These are phyloP conservation scores for Penicillium sp. DNA, from an alignment of 2,329 filamentous ascomycete genomes.

Conservation along the genomic window DNA sequence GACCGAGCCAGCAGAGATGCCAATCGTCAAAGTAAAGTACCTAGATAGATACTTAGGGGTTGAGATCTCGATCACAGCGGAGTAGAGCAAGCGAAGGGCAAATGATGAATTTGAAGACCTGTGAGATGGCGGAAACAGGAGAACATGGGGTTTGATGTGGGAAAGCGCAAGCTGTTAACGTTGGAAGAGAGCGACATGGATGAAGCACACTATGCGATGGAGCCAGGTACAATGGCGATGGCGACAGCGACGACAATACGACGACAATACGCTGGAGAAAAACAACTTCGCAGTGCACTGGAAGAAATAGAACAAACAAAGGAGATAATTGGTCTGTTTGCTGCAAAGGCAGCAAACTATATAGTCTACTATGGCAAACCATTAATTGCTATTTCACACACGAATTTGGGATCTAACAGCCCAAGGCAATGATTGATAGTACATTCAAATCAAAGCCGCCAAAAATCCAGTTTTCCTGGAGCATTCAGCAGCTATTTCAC, in stretches of 20 bases:
- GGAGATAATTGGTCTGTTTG: slow-evolving; percentile 23
- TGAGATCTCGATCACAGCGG: not conserved
- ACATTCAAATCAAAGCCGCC: slow-evolving; percentile 27
- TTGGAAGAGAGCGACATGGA: too few species aligned
- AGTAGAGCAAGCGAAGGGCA: not conserved
- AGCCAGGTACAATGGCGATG: not conserved
- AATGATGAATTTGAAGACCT: not conserved
- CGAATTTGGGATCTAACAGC: slow-evolving; percentile 27
- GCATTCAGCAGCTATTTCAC: slow-evolving; percentile 19
- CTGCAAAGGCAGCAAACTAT: slow-evolving; percentile 23
- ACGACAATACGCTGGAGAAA: too few species aligned
- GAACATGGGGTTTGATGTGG: not conserved
- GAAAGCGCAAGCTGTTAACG: not conserved
- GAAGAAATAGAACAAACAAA: slow-evolving; percentile 17
- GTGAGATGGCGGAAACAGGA: not conserved
- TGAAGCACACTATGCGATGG: not conserved
- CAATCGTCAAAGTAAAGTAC: not conserved
- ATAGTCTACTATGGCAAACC: slow-evolving; percentile 31
- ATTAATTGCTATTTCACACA: slow-evolving; percentile 33
- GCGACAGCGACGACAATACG: not conserved
- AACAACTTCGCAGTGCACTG: not conserved
- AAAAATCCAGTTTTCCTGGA: slow-evolving; percentile 4
- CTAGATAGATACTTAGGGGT: not conserved
- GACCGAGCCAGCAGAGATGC: not conserved
- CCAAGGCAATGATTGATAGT: slow-evolving; percentile 32